Evolutionary conservation across 148 eudicot genomes (phyloP).

Genomic region (Camellia lanceoleosa): DNA sequence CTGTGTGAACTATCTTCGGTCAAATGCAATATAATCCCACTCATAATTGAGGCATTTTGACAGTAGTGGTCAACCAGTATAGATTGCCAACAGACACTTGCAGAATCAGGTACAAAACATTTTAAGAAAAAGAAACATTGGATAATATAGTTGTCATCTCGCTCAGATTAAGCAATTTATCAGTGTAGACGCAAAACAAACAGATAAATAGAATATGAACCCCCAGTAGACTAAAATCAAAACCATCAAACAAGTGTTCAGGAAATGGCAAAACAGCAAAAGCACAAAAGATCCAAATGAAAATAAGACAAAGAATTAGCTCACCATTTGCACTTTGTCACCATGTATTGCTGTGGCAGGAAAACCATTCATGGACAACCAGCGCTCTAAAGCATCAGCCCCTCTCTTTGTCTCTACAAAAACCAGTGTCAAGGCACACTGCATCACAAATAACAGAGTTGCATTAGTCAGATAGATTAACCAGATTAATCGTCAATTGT

Average conservation of each 20-base stretch:
- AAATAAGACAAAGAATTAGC: constrained; percentile 12
- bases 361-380: constrained; percentile 57
- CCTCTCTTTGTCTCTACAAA: constrained; percentile 89
- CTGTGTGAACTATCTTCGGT: no score
- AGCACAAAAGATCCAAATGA: constrained; percentile 10
- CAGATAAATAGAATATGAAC: not conserved
- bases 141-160: not conserved
- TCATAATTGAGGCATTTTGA: not conserved
- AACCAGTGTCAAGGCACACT: constrained; percentile 68
- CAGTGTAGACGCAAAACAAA: not conserved
- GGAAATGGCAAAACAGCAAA: not conserved
- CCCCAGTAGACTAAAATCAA: not conserved
- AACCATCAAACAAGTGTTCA: not conserved
- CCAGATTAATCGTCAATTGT: not conserved
- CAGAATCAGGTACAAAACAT: no score
- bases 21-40: not conserved
- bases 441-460: constrained; percentile 20
- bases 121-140: not conserved
- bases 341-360: constrained; percentile 88
- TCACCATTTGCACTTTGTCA: constrained; percentile 74
- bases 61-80: not conserved
- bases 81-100: not conserved
- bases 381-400: constrained; percentile 59
- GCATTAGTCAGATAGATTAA: not conserved
- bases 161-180: not conserved